Percentiles rank a stretch among this genome's conserved stretches.
Conservation (phyloP, 257 asterid genomes). For the Datura wrightii region DNA sequence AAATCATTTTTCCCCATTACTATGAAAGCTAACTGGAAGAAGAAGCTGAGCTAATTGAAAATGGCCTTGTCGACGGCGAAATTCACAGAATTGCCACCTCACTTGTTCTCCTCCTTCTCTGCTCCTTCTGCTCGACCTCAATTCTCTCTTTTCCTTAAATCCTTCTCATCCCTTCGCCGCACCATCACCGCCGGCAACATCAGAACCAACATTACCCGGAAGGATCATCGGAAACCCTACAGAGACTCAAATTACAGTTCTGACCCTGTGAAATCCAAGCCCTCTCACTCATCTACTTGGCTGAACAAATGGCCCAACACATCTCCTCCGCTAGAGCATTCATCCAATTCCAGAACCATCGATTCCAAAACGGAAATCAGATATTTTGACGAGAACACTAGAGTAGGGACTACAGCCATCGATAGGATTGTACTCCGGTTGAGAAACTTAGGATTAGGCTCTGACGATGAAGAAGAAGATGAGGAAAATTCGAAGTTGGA, state of each 20-base stretch:
- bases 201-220: conserved; percentile 40
- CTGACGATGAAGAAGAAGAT: conserved; percentile 55
- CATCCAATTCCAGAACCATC: conserved; percentile 10
- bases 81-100: conserved; percentile 71
- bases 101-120: conserved; percentile 52
- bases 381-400: conserved; percentile 37
- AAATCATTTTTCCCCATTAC: not conserved
- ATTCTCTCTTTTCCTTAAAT: conserved; percentile 37
- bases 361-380: conserved; percentile 38
- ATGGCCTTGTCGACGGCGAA: conserved; percentile 75
- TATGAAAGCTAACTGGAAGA: conserved; percentile 34
- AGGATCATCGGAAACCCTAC: conserved; percentile 37
- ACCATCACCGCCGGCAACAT: conserved; percentile 39
- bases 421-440: conserved; percentile 90
- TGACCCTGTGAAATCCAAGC: conserved; percentile 29
- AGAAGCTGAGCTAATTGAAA: not conserved
- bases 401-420: conserved; percentile 68
- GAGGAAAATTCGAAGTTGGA: conserved; percentile 34
- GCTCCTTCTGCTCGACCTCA: conserved; percentile 48
- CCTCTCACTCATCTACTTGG: conserved; percentile 56
- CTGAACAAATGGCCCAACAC: conserved; percentile 75
- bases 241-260: conserved; percentile 29
- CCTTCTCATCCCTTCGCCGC: conserved; percentile 62
- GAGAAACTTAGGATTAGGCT: conserved; percentile 81
- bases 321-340: conserved; percentile 33